Conservation (phyloP, 805 yeast genomes). For the Wickerhamomyces ciferrii region DNA sequence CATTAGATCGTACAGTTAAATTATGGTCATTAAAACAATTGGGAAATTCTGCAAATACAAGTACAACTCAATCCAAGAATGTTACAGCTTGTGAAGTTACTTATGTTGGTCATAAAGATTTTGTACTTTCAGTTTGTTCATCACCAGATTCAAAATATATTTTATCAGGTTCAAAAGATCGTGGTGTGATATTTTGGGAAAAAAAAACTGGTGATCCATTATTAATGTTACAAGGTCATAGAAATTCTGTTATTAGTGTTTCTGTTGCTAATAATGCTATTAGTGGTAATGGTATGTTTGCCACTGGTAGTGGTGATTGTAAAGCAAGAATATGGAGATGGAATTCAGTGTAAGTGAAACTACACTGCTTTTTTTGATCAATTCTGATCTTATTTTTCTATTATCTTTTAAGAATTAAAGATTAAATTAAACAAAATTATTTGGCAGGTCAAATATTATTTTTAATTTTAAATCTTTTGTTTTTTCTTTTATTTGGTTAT, state of each 20-base stretch:
- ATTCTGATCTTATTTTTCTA: too few species aligned
- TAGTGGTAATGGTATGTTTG: slow-evolving; percentile 78
- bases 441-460: too few species aligned
- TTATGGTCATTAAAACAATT: slow-evolving; percentile 82
- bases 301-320: slow-evolving; percentile 97
- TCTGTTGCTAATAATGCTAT: slow-evolving; percentile 80
- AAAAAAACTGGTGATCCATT: slow-evolving; percentile 86
- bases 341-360: slow-evolving; percentile 41
- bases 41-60: slow-evolving; percentile 36
- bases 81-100: slow-evolving; percentile 78
- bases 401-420: too few species aligned
- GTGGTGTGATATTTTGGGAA: slow-evolving; percentile 97
- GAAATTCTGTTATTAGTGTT: slow-evolving; percentile 91
- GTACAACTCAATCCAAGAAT: slow-evolving; percentile 32
- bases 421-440: too few species aligned
- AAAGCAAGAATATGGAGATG: slow-evolving; percentile 96
- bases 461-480: too few species aligned
- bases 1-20: slow-evolving; percentile 92
- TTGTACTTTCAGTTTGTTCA: slow-evolving; percentile 88
- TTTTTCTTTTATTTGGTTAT: too few species aligned
- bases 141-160: slow-evolving; percentile 92
- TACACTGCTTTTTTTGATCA: too few species aligned
- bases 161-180: slow-evolving; percentile 91
- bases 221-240: slow-evolving; percentile 94
- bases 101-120: slow-evolving; percentile 93